Evolutionary conservation across 192 early-diverging fungal species (phyloP), one percentile per base, ranked within the genome.

Genomic region (Backusella westeae): DNA sequence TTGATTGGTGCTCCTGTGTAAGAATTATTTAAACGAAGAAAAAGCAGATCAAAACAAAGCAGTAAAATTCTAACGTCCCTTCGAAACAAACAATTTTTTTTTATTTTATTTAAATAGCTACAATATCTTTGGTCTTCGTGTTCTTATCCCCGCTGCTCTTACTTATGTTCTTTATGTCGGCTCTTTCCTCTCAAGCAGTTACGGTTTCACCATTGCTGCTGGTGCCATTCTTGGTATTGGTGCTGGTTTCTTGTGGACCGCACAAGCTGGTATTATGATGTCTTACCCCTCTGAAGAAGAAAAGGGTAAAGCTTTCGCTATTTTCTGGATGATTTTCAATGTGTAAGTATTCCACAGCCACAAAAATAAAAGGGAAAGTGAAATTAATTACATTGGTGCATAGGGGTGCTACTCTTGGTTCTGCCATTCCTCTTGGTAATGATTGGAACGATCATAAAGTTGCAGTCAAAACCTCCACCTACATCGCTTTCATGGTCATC

Each of bases 261-360:
- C 92, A 14, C 92, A 94, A 75, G 90, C 94, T 38, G 89, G 91
- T 82, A 94, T 96, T 77, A 93, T 95, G 91, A 87, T 94, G 78
- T 91, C 95, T 69, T 96, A 97, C 80, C 94, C 95, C 34, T 83
- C 82, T 19, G 94, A 96, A 78, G 78, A 89, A n/a, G 86, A 93
- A 53, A 95, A 95, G 85, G 94, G 93, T 44, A 89, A 86, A 74
- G 94, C 87, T 81, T 94, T 97, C 59, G 90, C 90, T 26, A 85
- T 91, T 39, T 97, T 97, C 88, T 97, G 95, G 95, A 86, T 90
- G 74, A 91, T 96, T 69, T 97, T 95, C 88, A 94, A 94, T 77
- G 65, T 86, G 46, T 77, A 71, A 77, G 76, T 75, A 36, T 21
- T 23, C 8, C 21, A 53, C 49, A 53, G 52, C 21, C 23, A 59